Evolutionary conservation across 2,329 filamentous ascomycete genomes (phyloP).

Genomic region (Colletotrichum noveboracense): DNA sequence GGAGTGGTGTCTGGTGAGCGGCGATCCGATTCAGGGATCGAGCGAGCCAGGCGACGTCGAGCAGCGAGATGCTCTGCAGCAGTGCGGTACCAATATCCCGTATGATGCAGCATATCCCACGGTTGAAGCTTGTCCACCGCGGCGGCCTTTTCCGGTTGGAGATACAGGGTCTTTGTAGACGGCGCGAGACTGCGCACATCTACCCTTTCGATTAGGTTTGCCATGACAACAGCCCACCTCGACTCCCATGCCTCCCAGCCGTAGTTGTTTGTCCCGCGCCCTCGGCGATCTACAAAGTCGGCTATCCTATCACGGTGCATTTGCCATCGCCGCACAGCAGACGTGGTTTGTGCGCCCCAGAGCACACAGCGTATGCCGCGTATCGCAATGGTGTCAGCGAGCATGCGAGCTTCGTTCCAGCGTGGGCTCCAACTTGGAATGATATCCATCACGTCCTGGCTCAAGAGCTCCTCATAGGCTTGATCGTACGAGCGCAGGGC

Average conservation of each 20-base stretch:
- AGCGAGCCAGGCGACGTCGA: constrained; percentile 57
- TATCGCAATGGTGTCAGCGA: constrained; percentile 82
- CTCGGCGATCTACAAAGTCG: constrained; percentile 81
- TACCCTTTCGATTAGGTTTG: constrained; percentile 60
- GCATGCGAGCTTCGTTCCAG: constrained; percentile 90
- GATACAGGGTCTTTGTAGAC: constrained; percentile 49
- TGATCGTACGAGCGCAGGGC: constrained; percentile 86
- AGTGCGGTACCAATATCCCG: constrained; percentile 70
- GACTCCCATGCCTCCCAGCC: constrained; percentile 95
- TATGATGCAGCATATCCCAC: constrained; percentile 69
- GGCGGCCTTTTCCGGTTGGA: constrained; percentile 63
- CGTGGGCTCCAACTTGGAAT: constrained; percentile 89
- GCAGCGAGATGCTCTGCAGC: constrained; percentile 62
- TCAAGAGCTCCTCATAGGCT: constrained; percentile 84
- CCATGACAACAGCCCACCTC: constrained; percentile 70
- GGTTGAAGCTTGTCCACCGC: constrained; percentile 64
- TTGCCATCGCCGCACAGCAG: constrained; percentile 82
- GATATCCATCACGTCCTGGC: constrained; percentile 83
- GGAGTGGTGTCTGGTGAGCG: constrained; percentile 53
- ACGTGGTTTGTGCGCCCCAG: constrained; percentile 79
- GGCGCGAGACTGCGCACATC: constrained; percentile 56
- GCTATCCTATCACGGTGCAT: constrained; percentile 75
- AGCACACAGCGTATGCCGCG: constrained; percentile 83
- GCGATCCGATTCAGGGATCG: constrained; percentile 66
- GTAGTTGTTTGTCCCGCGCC: constrained; percentile 86